phyloP scores from a whole-genome alignment of 2,329 filamentous ascomycete genomes.

The Pseudocercospora vitis region DNA sequence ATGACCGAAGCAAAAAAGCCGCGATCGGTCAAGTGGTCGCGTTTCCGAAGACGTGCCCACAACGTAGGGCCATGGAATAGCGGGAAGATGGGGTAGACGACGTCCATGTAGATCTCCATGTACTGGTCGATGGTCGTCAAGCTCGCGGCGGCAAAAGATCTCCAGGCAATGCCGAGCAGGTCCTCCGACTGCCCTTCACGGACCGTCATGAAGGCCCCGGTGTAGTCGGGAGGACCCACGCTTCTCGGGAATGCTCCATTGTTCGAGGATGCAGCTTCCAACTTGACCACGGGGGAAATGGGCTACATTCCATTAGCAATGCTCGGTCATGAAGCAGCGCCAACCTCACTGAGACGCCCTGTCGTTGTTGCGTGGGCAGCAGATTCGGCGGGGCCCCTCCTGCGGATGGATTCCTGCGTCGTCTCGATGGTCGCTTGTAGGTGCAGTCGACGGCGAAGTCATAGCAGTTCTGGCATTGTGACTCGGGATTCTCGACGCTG shows the following conservation, averaged over 20 bases:
- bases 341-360: slow-evolving; percentile 7
- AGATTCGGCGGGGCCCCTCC: slow-evolving; percentile 28
- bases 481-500: slow-evolving; percentile 37
- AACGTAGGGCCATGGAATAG: slow-evolving; percentile 53
- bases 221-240: slow-evolving; percentile 19
- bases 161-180: slow-evolving; percentile 40
- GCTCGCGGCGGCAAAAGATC: slow-evolving; percentile 44
- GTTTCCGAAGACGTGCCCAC: slow-evolving; percentile 41
- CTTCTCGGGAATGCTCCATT: slow-evolving; percentile 4
- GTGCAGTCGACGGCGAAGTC: slow-evolving; percentile 54
- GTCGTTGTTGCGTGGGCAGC: slow-evolving; percentile 23
- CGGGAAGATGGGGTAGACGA: slow-evolving; percentile 56
- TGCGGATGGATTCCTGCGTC: slow-evolving; percentile 32
- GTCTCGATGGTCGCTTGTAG: slow-evolving; percentile 48
- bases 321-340: not conserved
- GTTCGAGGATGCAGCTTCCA: slow-evolving; percentile 14
- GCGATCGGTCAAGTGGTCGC: slow-evolving; percentile 47
- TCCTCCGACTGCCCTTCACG: slow-evolving; percentile 32
- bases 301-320: slow-evolving; percentile 14
- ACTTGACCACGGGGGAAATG: slow-evolving; percentile 22
- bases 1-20: slow-evolving; percentile 53
- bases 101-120: slow-evolving; percentile 53
- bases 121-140: slow-evolving; percentile 42
- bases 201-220: slow-evolving; percentile 25
- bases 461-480: slow-evolving; percentile 51